phyloP scores from a whole-genome alignment of 2,329 filamentous ascomycete species.

The Colletotrichum higginsianum region DNA sequence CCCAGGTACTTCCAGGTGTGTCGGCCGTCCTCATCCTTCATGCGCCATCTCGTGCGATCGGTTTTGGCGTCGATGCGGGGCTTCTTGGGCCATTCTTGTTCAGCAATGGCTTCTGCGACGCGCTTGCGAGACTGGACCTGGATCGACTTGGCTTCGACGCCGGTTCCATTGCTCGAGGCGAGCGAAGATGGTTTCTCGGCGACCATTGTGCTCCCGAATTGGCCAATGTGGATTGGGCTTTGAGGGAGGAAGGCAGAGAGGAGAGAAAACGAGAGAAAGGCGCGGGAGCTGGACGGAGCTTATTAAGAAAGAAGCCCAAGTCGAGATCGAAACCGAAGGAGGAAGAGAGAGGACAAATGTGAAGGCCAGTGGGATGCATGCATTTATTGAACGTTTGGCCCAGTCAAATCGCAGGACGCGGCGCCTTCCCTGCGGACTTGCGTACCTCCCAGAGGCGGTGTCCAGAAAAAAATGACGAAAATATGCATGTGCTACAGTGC shows the following conservation, averaged over 20 bases:
- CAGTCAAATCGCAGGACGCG: conserved; percentile 11
- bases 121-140: conserved; percentile 60
- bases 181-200: conserved; percentile 28
- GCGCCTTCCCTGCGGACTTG: conserved; percentile 9
- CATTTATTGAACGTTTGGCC: conserved; percentile 27
- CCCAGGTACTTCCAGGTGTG: conserved; percentile 96
- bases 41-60: conserved; percentile 86
- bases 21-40: conserved; percentile 85
- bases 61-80: conserved; percentile 72
- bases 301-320: not conserved
- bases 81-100: conserved; percentile 59
- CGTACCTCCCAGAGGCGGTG: conserved; percentile 35
- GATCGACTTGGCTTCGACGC: not conserved
- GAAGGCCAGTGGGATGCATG: conserved; percentile 21
- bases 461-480: conserved; percentile 14
- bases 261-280: no score
- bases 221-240: not conserved
- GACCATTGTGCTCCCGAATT: conserved; percentile 9
- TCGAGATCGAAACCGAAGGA: not conserved
- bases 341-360: not conserved
- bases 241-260: not conserved
- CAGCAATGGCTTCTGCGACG: conserved; percentile 54
- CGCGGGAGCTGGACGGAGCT: not conserved
- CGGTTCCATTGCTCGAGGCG: conserved; percentile 34
- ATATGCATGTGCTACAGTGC: conserved; percentile 29